Conservation (phyloP, 2,329 filamentous ascomycete genomes). For the Penicillium sp. region DNA sequence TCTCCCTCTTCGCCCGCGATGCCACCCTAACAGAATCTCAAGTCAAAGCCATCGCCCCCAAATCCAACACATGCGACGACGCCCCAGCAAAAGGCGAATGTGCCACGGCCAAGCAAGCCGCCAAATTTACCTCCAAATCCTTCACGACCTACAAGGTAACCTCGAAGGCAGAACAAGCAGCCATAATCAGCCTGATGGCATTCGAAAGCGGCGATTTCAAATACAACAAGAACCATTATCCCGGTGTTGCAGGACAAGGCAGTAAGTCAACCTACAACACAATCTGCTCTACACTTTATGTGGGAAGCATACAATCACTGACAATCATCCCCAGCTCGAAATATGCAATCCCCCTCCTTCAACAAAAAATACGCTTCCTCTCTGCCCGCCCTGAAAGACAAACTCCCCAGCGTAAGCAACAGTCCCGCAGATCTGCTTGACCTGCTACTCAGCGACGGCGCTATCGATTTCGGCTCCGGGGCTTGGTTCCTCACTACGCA, state of each 20-base stretch:
- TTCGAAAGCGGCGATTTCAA: constrained; percentile 69
- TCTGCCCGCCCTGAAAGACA: constrained; percentile 44
- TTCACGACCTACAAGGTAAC: constrained; percentile 60
- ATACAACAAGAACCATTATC: constrained; percentile 67
- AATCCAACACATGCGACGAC: constrained; percentile 54
- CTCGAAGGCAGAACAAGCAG: constrained; percentile 62
- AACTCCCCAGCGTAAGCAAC: constrained; percentile 35
- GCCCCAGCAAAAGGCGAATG: constrained; percentile 58
- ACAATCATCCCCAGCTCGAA: constrained; percentile 46
- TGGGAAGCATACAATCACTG: background rate
- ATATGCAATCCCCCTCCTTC: constrained; percentile 61
- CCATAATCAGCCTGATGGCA: constrained; percentile 67
- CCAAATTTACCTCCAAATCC: constrained; percentile 54
- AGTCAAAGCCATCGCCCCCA: constrained; percentile 54
- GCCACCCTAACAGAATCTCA: constrained; percentile 29
- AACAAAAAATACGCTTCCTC: constrained; percentile 56
- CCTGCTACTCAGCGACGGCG: constrained; percentile 50
- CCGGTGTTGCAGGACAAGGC: constrained; percentile 63
- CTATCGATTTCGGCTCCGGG: constrained; percentile 57
- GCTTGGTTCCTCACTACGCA: constrained; percentile 62
- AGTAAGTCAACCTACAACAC: constrained; percentile 38
- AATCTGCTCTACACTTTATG: background rate
- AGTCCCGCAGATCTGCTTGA: constrained; percentile 48
- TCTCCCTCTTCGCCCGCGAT: background rate
- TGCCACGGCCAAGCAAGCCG: constrained; percentile 62